These are phyloP conservation scores for Pseudogymnoascus sp. DNA, from an alignment of 2,329 filamentous ascomycete species.

Conservation along the genomic window DNA sequence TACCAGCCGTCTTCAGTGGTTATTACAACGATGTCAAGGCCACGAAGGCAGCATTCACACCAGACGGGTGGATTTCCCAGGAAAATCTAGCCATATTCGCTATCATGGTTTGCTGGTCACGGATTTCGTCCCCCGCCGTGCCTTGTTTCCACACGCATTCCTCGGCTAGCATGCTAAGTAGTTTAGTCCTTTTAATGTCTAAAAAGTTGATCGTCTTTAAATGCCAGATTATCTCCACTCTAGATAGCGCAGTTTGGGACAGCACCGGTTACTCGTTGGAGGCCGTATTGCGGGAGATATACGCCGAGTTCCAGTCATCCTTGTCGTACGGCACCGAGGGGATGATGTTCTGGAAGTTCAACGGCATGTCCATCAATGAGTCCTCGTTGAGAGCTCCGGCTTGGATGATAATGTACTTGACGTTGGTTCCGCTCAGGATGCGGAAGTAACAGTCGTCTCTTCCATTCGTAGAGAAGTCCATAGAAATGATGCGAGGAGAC, in stretches of 20 bases:
- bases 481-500: neutral
- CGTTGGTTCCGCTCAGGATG: neutral
- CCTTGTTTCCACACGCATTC: neutral
- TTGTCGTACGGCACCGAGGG: neutral
- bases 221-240: neutral
- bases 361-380: neutral
- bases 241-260: neutral
- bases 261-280: neutral
- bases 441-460: neutral
- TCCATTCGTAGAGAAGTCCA: neutral
- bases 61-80: constrained; percentile 19
- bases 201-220: neutral
- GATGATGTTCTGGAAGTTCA: neutral
- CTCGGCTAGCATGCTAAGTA: neutral
- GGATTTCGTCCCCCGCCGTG: neutral
- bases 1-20: too few species aligned
- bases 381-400: neutral
- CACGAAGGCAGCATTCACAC: too few species aligned
- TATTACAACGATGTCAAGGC: too few species aligned
- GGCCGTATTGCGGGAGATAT: neutral
- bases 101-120: neutral
- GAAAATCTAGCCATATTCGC: constrained; percentile 20
- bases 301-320: neutral
- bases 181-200: neutral
- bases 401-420: neutral